phyloP scores from a whole-genome alignment of 129 eudicot species.

The Centaurea solstitialis region DNA sequence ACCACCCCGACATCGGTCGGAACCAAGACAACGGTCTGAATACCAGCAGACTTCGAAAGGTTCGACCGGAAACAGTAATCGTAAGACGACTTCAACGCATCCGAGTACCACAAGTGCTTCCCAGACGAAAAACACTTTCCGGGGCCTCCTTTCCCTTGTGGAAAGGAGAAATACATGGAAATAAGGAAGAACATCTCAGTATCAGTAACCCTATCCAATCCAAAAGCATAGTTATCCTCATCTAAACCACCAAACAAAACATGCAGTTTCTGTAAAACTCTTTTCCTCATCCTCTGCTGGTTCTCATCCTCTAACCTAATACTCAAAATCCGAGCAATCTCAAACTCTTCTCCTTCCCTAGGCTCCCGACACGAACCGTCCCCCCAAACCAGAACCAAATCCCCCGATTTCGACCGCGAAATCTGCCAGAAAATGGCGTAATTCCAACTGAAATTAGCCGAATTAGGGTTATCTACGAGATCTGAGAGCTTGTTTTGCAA shows the following conservation, averaged over 20 bases:
- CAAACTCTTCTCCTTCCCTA: conserved; percentile 67
- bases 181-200: conserved; percentile 83
- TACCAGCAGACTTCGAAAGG: conserved; percentile 64
- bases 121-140: conserved; percentile 70
- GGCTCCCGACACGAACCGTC: conserved; percentile 96
- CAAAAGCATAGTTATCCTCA: conserved; percentile 79
- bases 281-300: conserved; percentile 69
- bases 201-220: conserved; percentile 88
- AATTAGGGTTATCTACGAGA: conserved; percentile 73
- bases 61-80: conserved; percentile 61
- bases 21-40: conserved; percentile 63
- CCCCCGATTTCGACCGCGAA: conserved; percentile 61
- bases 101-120: conserved; percentile 61
- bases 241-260: conserved; percentile 65
- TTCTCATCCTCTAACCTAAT: conserved; percentile 63
- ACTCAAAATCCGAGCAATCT: conserved; percentile 39
- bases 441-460: conserved; percentile 76
- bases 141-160: conserved; percentile 78
- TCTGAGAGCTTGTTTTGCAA: conserved; percentile 82
- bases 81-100: conserved; percentile 38
- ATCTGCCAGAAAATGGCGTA: conserved; percentile 91
- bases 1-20: conserved; percentile 67
- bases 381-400: conserved; percentile 91
- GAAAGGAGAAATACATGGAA: conserved; percentile 88
- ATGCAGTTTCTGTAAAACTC: conserved; percentile 77